Base-by-base conservation (phyloP, 2,329 filamentous ascomycete species). In the Penicillium carneum region DNA sequence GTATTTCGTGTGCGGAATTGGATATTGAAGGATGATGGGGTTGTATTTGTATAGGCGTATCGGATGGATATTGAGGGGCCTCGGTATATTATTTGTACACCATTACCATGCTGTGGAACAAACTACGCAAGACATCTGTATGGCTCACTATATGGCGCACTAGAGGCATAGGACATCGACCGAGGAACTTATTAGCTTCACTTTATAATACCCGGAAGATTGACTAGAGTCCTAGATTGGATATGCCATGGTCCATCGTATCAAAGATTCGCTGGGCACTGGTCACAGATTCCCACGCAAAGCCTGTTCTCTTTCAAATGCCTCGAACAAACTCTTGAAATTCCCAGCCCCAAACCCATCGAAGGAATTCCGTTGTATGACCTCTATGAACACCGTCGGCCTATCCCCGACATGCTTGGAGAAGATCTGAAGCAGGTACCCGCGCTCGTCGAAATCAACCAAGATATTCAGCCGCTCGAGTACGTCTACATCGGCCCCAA, bases 371-470 rank as follows among this genome's bases (percentile, higher is more conserved):
- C 92, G 83, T 83, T 96, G 92, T 69, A 97, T 97, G 69, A 97
- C 93, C 84, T 97, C 92, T 63, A 96, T 86, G 74, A 97, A 97
- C 36, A 97, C 92, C 5, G 92, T 97, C 31, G 93, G 93, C n/a
- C 93, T 87, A 79, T 97, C 92, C 84, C 96, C 90, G 67, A 97
- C 79, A 63, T 93, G 93, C 84, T 91, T 91, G 41, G 88, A 89
- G 77, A 91, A 91, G 42, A 91, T 83, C 74, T 88, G 86, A 64
- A 88, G 69, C 67, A 97, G 78, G 76, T 97, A 97, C 0, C 93
- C 93, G 23, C 86, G 87, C 83, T 96, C 92, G 70, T 97, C 93
- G 69, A 97, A 97, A 79, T 97, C 93, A 67, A 97, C 92, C 66
- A 97, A 81, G 70, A 97, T 94, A 76, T 92, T 90, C 63, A 96